phyloP scores from a whole-genome alignment of 805 yeast species.

The Candida loeiensis region DNA sequence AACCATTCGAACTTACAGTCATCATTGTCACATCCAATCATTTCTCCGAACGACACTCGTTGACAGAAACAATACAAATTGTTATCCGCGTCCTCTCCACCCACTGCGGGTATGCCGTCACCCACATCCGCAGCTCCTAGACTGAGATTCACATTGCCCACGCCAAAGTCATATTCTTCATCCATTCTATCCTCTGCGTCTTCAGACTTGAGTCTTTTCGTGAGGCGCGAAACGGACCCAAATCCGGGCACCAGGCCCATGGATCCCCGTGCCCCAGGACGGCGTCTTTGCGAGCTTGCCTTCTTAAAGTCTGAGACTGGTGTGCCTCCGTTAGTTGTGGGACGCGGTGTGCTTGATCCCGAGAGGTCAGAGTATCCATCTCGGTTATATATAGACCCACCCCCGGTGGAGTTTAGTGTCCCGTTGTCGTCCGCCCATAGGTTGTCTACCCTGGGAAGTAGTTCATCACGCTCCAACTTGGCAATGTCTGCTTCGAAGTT shows the following conservation, averaged over 20 bases:
- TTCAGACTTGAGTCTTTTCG: slow-evolving; percentile 13
- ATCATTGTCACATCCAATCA: slow-evolving; percentile 94
- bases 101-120: slow-evolving; percentile 34
- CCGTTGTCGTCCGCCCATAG: slow-evolving; percentile 15
- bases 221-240: slow-evolving; percentile 3
- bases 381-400: slow-evolving; percentile 9
- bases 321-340: slow-evolving; percentile 8
- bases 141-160: slow-evolving; percentile 9
- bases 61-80: slow-evolving; percentile 81
- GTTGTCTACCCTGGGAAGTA: slow-evolving; percentile 54
- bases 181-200: slow-evolving; percentile 13
- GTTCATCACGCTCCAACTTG: slow-evolving; percentile 75
- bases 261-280: slow-evolving; percentile 12
- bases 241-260: slow-evolving; percentile 6
- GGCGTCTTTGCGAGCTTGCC: slow-evolving; percentile 23
- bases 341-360: slow-evolving; percentile 31
- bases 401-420: not conserved
- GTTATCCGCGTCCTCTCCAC: slow-evolving; percentile 42
- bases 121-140: slow-evolving; percentile 9
- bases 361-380: slow-evolving; percentile 23
- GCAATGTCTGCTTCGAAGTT: slow-evolving; percentile 73
- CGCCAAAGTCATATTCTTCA: slow-evolving; percentile 10
- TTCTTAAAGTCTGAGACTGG: slow-evolving; percentile 10
- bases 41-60: slow-evolving; percentile 89
- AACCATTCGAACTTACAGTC: slow-evolving; percentile 92